Evolutionary conservation across 345 rosid genomes (phyloP).

Genomic region (Carallia brachiata): DNA sequence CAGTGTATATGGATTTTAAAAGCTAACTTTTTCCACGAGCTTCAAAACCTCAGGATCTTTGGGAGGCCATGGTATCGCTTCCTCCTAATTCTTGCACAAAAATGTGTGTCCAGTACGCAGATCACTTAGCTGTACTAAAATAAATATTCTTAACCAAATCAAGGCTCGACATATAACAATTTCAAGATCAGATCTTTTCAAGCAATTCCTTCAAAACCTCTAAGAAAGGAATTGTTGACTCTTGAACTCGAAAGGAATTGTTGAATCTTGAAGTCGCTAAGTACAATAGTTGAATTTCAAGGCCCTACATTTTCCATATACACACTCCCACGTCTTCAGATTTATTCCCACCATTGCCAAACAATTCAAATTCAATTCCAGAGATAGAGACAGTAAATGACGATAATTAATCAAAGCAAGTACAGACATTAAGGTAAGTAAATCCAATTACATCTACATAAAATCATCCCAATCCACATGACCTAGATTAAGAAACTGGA

Average conservation of each 20-base stretch:
- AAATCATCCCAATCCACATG: conserved; percentile 11
- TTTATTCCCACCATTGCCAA: no score
- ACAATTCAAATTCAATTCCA: no score
- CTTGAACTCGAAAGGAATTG: background rate
- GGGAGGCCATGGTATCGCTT: conserved; percentile 83
- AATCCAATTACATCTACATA: background rate
- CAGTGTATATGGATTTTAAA: background rate
- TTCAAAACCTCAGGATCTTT: conserved; percentile 61
- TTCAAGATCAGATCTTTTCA: conserved; percentile 10
- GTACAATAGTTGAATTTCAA: background rate
- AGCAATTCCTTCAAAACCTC: background rate
- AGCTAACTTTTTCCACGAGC: conserved; percentile 62
- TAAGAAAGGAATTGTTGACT: background rate
- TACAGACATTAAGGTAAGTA: background rate
- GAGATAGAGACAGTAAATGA: background rate
- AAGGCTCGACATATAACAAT: background rate
- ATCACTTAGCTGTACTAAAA: background rate
- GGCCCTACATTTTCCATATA: no score
- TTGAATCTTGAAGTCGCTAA: no score
- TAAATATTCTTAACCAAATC: background rate
- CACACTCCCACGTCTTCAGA: no score
- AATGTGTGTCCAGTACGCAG: no score
- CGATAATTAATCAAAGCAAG: background rate
- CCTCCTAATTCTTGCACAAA: conserved; percentile 34
- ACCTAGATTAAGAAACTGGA: background rate